Evolutionary conservation across 164 flowering plant species (phyloP), one percentile per base, ranked within the genome.

Genomic region (Sextonia rubra): DNA sequence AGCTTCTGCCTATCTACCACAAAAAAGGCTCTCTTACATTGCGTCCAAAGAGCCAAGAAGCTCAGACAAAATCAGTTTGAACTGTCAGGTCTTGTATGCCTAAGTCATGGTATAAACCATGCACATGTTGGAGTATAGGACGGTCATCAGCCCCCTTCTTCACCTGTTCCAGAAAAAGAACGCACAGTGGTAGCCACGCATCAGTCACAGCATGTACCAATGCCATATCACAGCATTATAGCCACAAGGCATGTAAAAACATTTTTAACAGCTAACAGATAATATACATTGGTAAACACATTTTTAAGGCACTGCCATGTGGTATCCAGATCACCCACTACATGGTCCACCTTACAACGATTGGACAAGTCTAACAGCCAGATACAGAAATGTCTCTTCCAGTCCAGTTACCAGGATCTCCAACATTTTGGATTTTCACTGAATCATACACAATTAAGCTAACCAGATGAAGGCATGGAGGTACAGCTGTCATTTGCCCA

Each of bases 21-120:
- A 32, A 32, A 1, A 8, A 37, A 22, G 5, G 64, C 64, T 61
- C 25, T 3, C 27, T 12, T 22, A 14, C 12, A 29, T 12, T 9
- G 11, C 17, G 2, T 61, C 30, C 25, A 64, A 64, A 69, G 64
- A 58, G 47, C 72, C 47, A 58, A 17, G 44, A 26, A 56, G 47
- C 26, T 70, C 30, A 70, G 73, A 73, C 77, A 68, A 27, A 62
- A 29, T 86, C 88, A 12, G 79, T 85, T 79, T 95, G 92, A 75
- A 90, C 91, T 3, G 98, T 91, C 81, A 93, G 75, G 76, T 95
- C 92, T 73, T 86, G 90, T 56, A 93, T 80, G 8, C 99, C 99
- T 73, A 93, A 68, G 67, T 95, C 99, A 80, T 90, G 98, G 83
- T 90, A 91, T 84, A 95, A 77, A 58, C 85, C 84, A 77, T 91